Conservation (phyloP, 2,329 filamentous ascomycete species). For the Paracoccidioides brasiliensis region DNA sequence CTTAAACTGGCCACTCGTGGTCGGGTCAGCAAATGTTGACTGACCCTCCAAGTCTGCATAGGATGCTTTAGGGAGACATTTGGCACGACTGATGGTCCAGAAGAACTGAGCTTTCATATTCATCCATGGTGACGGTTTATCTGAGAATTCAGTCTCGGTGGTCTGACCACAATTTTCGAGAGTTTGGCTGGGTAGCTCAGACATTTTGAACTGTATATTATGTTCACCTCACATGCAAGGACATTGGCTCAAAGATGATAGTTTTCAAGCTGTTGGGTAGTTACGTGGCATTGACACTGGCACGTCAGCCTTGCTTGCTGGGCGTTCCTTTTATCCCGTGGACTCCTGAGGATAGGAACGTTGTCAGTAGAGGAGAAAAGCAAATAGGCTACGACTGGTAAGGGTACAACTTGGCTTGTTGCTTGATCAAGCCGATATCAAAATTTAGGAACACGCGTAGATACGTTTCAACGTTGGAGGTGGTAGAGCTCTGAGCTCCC, state of each 20-base stretch:
- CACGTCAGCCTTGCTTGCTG: too few species aligned
- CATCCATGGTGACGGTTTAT: conserved; percentile 1
- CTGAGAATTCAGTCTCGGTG: not conserved
- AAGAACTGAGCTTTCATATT: not conserved
- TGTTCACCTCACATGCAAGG: not conserved
- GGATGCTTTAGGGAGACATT: not conserved
- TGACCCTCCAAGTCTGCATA: not conserved
- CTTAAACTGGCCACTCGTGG: not conserved
- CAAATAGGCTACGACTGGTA: too few species aligned
- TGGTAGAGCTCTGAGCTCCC: too few species aligned
- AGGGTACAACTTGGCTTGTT: too few species aligned
- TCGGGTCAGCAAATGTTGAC: not conserved
- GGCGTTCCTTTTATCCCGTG: too few species aligned
- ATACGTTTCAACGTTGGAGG: too few species aligned
- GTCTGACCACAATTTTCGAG: not conserved
- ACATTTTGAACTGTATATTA: not conserved
- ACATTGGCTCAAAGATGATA: not conserved
- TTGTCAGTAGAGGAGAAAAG: too few species aligned
- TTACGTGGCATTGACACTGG: too few species aligned
- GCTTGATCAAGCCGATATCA: too few species aligned
- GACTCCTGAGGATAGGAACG: too few species aligned
- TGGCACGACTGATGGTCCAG: not conserved
- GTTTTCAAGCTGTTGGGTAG: conserved; percentile 7
- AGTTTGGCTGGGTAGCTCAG: not conserved
- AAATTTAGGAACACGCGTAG: too few species aligned